phyloP scores from a whole-genome alignment of 208 protist species.

The Dictyostelium gargantuum region DNA sequence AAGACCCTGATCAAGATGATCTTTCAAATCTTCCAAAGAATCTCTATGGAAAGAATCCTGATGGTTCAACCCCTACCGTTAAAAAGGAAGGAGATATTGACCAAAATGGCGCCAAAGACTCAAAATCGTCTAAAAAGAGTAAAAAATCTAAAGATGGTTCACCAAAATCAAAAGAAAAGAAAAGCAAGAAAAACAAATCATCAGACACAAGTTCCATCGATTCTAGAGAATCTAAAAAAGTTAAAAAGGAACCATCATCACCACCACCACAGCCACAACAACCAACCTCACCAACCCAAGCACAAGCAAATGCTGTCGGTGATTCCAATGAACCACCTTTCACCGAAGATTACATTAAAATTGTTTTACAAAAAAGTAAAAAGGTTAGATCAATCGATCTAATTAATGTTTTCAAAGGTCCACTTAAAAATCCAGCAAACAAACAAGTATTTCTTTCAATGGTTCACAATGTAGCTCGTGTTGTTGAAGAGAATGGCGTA shows the following conservation, averaged over 20 bases:
- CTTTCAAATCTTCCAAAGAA: not conserved
- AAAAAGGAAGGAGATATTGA: not conserved
- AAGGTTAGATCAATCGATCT: constrained; percentile 34
- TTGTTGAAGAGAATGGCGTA: constrained; percentile 4
- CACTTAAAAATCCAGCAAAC: not conserved
- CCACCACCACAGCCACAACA: not conserved
- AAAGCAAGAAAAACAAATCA: constrained; percentile 14
- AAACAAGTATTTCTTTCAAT: not conserved
- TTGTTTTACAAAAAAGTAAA: not conserved
- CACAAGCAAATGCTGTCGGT: too few relatives aligned
- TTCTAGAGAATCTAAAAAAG: not conserved
- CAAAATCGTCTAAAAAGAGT: not conserved
- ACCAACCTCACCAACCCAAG: not conserved
- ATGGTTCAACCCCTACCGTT: not conserved
- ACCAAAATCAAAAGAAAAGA: constrained; percentile 18
- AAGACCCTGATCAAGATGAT: not conserved
- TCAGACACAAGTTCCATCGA: not conserved
- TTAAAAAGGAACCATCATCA: not conserved
- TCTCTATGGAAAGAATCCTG: not conserved
- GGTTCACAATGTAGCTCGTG: not conserved
- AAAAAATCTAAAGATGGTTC: not conserved
- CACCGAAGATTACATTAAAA: not conserved
- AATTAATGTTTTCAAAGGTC: not conserved
- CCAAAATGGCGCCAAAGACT: not conserved
- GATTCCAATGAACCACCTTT: not conserved